A percentile compares a stretch with the other conserved stretches of the same genome.
Evolutionary conservation across 192 early-diverging fungal genomes (phyloP).

Genomic region (Coemansia sp.): DNA sequence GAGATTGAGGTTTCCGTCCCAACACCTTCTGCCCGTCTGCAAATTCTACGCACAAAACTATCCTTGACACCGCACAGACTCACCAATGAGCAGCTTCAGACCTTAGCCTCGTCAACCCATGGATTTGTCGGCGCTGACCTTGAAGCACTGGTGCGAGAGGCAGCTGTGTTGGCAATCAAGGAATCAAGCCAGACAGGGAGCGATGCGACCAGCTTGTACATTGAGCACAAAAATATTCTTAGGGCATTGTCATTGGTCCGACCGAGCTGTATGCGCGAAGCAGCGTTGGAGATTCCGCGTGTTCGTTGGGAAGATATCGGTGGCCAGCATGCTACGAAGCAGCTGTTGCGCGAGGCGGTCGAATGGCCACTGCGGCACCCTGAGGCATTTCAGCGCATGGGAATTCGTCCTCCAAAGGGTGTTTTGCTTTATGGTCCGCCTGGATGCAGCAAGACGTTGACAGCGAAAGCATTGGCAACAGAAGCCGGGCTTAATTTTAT

Average conservation of each 20-base stretch:
- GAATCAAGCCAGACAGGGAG: slow-evolving; percentile 8
- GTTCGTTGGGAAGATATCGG: slow-evolving; percentile 94
- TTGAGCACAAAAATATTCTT: slow-evolving; percentile 9
- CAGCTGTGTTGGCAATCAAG: slow-evolving; percentile 78
- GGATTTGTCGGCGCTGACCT: slow-evolving; percentile 99
- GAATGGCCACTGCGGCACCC: slow-evolving; percentile 98
- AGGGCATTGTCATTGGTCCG: slow-evolving; percentile 20
- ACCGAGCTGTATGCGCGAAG: slow-evolving; percentile 51
- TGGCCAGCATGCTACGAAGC: slow-evolving; percentile 89
- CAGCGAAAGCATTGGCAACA: slow-evolving; percentile 96
- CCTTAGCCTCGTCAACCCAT: slow-evolving; percentile 70
- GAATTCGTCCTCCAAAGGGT: slow-evolving; percentile 95
- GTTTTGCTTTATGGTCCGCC: slow-evolving; percentile 98
- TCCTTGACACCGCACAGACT: slow-evolving; percentile 68
- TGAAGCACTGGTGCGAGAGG: slow-evolving; percentile 81
- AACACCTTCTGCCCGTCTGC: slow-evolving; percentile 59
- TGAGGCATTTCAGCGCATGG: slow-evolving; percentile 82
- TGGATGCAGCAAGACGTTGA: slow-evolving; percentile 96
- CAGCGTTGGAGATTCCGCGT: slow-evolving; percentile 89
- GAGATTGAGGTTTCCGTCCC: slow-evolving; percentile 98
- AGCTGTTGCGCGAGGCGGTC: slow-evolving; percentile 88
- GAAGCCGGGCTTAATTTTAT: slow-evolving; percentile 97
- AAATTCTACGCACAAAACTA: slow-evolving; percentile 75
- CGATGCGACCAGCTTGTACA: slow-evolving; percentile 1
- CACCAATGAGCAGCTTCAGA: slow-evolving; percentile 56